Percentiles rank a stretch among this genome's conserved stretches.
Conservation (phyloP, 2,329 filamentous ascomycete species). For the Aspergillus japonicus region DNA sequence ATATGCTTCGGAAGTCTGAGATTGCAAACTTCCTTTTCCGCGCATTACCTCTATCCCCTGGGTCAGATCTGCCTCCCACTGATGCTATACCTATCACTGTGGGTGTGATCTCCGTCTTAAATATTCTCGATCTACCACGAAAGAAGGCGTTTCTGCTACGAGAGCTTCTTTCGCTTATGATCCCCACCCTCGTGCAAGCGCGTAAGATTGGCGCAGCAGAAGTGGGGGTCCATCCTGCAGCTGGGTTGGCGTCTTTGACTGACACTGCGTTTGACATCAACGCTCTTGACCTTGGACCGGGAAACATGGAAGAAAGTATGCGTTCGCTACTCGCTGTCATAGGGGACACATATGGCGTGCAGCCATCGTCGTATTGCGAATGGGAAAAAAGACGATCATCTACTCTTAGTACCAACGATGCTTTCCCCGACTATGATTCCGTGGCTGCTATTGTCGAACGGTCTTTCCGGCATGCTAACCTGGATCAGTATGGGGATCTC, state of each 20-base stretch:
- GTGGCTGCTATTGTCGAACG: constrained; percentile 43
- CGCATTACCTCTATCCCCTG: constrained; percentile 64
- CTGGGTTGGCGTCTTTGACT: constrained; percentile 74
- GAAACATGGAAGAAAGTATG: constrained; percentile 44
- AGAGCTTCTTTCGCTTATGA: constrained; percentile 78
- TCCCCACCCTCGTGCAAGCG: constrained; percentile 83
- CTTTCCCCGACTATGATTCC: constrained; percentile 33
- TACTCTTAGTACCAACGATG: constrained; percentile 15
- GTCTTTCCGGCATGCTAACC: constrained; percentile 45
- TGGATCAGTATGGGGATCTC: constrained; percentile 68
- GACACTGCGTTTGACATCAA: constrained; percentile 48
- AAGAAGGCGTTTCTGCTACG: constrained; percentile 90
- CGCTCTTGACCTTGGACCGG: constrained; percentile 41
- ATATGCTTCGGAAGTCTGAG: constrained; percentile 57
- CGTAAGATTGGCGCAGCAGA: constrained; percentile 93
- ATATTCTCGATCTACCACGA: constrained; percentile 72
- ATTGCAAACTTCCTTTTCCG: constrained; percentile 66
- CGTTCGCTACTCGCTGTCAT: constrained; percentile 39
- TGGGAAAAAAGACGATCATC: constrained; percentile 31
- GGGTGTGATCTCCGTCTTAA: constrained; percentile 83
- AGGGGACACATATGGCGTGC: constrained; percentile 43
- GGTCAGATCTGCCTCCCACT: constrained; percentile 64
- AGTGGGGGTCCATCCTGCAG: constrained; percentile 90
- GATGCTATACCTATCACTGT: constrained; percentile 78
- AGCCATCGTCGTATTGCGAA: constrained; percentile 36